phyloP scores from a whole-genome alignment of 805 yeast genomes.

The Pichia thaimueangensis region DNA sequence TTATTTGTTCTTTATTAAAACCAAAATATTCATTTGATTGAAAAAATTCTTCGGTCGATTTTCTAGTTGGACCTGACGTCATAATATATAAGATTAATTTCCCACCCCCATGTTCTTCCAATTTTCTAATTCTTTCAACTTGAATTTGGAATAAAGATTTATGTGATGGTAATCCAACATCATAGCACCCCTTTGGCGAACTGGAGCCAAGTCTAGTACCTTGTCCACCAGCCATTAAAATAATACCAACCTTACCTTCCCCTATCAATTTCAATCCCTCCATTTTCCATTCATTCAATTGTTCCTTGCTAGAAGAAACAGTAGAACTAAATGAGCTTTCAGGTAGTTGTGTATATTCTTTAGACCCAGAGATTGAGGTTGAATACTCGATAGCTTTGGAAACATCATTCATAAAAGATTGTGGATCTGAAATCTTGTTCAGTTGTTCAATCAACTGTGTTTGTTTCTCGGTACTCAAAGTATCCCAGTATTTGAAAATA shows the following conservation, averaged over 20 bases:
- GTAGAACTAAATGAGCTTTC: slow-evolving; percentile 46
- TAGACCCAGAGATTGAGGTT: slow-evolving; percentile 15
- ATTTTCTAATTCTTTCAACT: slow-evolving; percentile 70
- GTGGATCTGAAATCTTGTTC: slow-evolving; percentile 36
- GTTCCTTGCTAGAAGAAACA: slow-evolving; percentile 27
- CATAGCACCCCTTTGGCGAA: slow-evolving; percentile 90
- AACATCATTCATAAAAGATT: slow-evolving; percentile 35
- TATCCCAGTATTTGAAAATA: slow-evolving; percentile 42
- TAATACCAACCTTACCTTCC: slow-evolving; percentile 73
- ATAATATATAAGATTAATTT: slow-evolving; percentile 78
- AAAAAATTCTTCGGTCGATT: slow-evolving; percentile 69
- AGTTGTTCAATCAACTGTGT: slow-evolving; percentile 36
- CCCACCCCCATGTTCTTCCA: slow-evolving; percentile 50
- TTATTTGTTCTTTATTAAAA: slow-evolving; percentile 48
- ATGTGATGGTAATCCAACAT: slow-evolving; percentile 76
- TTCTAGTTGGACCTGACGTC: slow-evolving; percentile 88
- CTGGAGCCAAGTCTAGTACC: slow-evolving; percentile 91
- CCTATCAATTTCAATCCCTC: slow-evolving; percentile 65
- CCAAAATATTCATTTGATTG: slow-evolving; percentile 63
- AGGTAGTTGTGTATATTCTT: slow-evolving; percentile 46
- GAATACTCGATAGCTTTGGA: slow-evolving; percentile 39
- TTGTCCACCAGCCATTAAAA: slow-evolving; percentile 97
- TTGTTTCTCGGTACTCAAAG: slow-evolving; percentile 33
- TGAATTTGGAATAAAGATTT: slow-evolving; percentile 88
- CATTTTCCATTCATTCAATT: slow-evolving; percentile 26